A percentile compares a stretch with the other conserved stretches of the same genome.
phyloP scores from a whole-genome alignment of 805 yeast species.

The Maudiozyma pseudohumilis region DNA sequence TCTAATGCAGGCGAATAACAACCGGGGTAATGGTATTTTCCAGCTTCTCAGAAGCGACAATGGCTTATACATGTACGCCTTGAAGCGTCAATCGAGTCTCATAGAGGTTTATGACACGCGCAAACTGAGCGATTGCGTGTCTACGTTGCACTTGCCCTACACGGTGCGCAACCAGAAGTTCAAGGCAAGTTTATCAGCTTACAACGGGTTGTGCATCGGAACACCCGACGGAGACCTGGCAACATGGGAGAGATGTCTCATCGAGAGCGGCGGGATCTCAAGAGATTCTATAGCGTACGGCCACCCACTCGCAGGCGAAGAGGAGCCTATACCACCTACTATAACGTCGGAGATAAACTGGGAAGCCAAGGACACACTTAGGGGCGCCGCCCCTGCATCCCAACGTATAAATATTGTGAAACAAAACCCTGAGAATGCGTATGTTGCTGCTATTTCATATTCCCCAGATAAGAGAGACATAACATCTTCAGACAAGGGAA shows the following conservation, averaged over 20 bases:
- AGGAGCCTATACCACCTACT: no score
- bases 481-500: no score
- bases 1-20: background rate
- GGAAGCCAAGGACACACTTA: background rate
- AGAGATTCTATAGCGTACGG: background rate
- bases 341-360: no score
- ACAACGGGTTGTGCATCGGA: slow-evolving; percentile 21
- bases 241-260: slow-evolving; percentile 18
- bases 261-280: slow-evolving; percentile 24
- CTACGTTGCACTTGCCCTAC: slow-evolving; percentile 17
- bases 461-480: slow-evolving; percentile 22
- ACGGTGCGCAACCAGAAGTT: slow-evolving; percentile 17
- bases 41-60: slow-evolving; percentile 31
- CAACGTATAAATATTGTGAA: slow-evolving; percentile 14
- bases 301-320: no score
- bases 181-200: slow-evolving; percentile 14
- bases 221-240: slow-evolving; percentile 13
- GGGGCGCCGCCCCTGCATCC: background rate
- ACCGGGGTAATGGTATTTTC: slow-evolving; percentile 26
- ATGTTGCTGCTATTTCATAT: slow-evolving; percentile 12
- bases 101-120: slow-evolving; percentile 32
- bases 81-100: slow-evolving; percentile 23
- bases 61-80: slow-evolving; percentile 29
- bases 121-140: slow-evolving; percentile 8
- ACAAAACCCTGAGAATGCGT: slow-evolving; percentile 14